phyloP scores from a whole-genome alignment of 805 yeast genomes.

The Teunomyces panamensis region DNA sequence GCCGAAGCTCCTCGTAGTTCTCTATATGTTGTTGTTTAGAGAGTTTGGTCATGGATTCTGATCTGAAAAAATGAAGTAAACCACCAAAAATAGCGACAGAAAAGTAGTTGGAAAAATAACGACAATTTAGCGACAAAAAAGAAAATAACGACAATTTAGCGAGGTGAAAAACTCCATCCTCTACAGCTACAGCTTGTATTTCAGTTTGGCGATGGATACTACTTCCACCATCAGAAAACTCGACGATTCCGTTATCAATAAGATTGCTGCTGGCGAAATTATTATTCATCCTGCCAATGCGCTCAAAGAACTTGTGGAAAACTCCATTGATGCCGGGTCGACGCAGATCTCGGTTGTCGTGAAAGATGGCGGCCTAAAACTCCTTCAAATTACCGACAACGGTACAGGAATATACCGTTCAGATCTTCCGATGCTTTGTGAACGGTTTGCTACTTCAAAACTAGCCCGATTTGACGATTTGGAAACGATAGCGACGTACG shows the following conservation, averaged over 20 bases:
- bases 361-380: constrained; percentile 90
- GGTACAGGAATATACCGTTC: constrained; percentile 76
- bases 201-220: neutral
- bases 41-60: constrained; percentile 1
- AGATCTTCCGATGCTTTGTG: constrained; percentile 79
- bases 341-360: constrained; percentile 71
- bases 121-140: neutral
- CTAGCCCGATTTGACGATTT: constrained; percentile 73
- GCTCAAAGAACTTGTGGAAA: constrained; percentile 86
- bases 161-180: too few relatives aligned
- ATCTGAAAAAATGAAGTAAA: neutral
- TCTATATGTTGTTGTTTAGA: constrained; percentile 8
- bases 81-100: neutral
- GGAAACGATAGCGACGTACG: constrained; percentile 69
- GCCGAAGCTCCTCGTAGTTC: constrained; percentile 27
- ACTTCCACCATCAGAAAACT: constrained; percentile 35
- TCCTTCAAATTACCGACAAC: constrained; percentile 84
- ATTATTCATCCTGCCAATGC: constrained; percentile 94
- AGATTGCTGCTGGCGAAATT: constrained; percentile 97
- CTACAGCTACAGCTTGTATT: too few relatives aligned
- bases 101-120: neutral
- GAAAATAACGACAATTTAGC: neutral
- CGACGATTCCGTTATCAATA: constrained; percentile 72
- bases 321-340: constrained; percentile 83
- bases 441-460: constrained; percentile 91